phyloP scores from a whole-genome alignment of 2,329 filamentous ascomycete genomes.

The Trichophyton simii region DNA sequence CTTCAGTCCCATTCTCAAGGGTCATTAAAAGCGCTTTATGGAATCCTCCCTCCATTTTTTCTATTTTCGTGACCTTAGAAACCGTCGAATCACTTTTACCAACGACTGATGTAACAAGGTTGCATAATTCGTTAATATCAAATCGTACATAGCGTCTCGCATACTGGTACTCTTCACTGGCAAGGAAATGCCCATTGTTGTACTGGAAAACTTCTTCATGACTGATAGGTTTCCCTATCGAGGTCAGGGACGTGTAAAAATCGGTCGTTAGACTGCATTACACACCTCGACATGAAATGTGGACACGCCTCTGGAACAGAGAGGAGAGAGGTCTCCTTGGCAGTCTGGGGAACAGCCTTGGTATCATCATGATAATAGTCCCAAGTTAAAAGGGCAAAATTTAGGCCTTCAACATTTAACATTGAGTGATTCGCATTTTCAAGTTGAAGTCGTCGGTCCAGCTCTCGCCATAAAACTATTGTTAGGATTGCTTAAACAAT shows the following conservation, averaged over 20 bases:
- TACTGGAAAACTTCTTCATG: slow-evolving; percentile 16
- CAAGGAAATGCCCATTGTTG: slow-evolving; percentile 21
- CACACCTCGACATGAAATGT: not conserved
- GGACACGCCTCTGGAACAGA: not conserved
- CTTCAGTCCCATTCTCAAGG: slow-evolving; percentile 18
- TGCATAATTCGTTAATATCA: slow-evolving; percentile 17
- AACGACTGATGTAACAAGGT: slow-evolving; percentile 11
- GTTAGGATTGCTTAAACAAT: too few species aligned
- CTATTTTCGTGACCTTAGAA: not conserved
- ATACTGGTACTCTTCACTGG: slow-evolving; percentile 16
- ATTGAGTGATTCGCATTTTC: too few species aligned
- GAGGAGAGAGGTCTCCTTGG: too few species aligned
- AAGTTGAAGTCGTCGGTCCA: too few species aligned
- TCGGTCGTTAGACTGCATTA: not conserved
- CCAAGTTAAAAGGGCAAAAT: too few species aligned
- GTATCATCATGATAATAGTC: too few species aligned
- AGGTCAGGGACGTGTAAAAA: not conserved
- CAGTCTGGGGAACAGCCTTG: too few species aligned
- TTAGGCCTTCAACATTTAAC: too few species aligned
- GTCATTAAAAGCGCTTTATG: slow-evolving; percentile 23
- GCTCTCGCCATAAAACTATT: too few species aligned
- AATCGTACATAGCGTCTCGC: slow-evolving; percentile 17
- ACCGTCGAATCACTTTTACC: slow-evolving; percentile 11
- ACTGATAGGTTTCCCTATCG: not conserved
- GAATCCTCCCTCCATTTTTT: slow-evolving; percentile 23